Percentiles rank a stretch among this genome's conserved stretches.
phyloP scores from a whole-genome alignment of 139 green algal genomes.

The Chlorella sorokiniana region DNA sequence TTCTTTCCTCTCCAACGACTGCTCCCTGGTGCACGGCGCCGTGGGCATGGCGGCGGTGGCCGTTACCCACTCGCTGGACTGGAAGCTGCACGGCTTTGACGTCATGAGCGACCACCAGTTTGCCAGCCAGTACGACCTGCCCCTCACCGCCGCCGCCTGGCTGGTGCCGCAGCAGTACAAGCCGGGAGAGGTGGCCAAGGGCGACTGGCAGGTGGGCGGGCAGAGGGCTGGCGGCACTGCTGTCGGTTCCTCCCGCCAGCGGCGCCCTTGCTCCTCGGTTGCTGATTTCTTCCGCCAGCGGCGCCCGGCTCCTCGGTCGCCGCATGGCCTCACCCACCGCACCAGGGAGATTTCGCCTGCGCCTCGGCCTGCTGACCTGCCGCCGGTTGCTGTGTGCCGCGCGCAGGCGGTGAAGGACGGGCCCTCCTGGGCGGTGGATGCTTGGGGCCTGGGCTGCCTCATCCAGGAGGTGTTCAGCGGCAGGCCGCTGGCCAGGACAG shows the following conservation, averaged over 20 bases:
- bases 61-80: constrained; percentile 92
- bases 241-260: too few species aligned
- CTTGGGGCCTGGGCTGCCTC: constrained; percentile 97
- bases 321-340: too few species aligned
- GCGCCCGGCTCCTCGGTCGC: too few species aligned
- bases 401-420: constrained; percentile 54
- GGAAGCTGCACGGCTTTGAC: constrained; percentile 95
- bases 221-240: background rate
- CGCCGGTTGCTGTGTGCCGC: background rate
- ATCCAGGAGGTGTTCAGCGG: constrained; percentile 84
- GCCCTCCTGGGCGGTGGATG: constrained; percentile 94
- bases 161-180: constrained; percentile 83
- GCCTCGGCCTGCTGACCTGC: background rate
- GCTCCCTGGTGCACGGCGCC: constrained; percentile 92
- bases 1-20: constrained; percentile 96
- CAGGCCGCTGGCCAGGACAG: constrained; percentile 56
- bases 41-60: constrained; percentile 85
- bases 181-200: constrained; percentile 81
- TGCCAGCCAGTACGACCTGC: constrained; percentile 37
- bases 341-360: too few species aligned
- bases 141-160: constrained; percentile 59
- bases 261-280: too few species aligned
- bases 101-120: constrained; percentile 79
- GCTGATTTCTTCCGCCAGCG: too few species aligned
- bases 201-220: constrained; percentile 72